Percentiles rank a stretch among this genome's conserved stretches.
Evolutionary conservation across 2,329 filamentous ascomycete genomes (phyloP).

Genomic region (Penicillium paneum): DNA sequence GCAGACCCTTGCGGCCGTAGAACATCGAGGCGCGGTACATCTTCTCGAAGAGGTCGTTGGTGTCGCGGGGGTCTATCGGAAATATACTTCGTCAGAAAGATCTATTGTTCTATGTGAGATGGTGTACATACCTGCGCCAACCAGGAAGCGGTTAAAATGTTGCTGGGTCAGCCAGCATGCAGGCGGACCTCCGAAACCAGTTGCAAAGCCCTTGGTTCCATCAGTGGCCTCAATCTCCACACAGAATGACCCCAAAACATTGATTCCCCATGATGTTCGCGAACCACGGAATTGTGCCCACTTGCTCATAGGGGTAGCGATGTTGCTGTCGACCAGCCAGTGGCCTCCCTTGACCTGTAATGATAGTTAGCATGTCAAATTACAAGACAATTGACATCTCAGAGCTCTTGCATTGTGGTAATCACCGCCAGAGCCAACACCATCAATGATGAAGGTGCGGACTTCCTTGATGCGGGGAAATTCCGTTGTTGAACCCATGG

Average conservation of each 20-base stretch:
- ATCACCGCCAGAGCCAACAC: constrained; percentile 48
- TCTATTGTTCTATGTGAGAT: not conserved
- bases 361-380: not conserved
- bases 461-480: constrained; percentile 48
- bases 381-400: not conserved
- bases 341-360: constrained; percentile 47
- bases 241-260: constrained; percentile 87
- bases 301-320: constrained; percentile 86
- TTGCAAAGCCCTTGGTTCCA: constrained; percentile 91
- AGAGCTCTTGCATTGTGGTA: constrained; percentile 75
- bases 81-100: not conserved
- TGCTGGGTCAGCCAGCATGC: constrained; percentile 92
- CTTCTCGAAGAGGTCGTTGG: constrained; percentile 88
- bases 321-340: constrained; percentile 88
- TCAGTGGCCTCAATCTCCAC: constrained; percentile 85
- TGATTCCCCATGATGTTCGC: constrained; percentile 91
- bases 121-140: constrained; percentile 62
- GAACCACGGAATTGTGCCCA: constrained; percentile 87
- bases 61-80: constrained; percentile 72
- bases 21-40: constrained; percentile 98
- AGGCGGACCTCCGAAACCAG: constrained; percentile 88
- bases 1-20: constrained; percentile 89
- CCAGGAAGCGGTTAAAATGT: constrained; percentile 88
- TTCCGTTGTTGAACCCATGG: constrained; percentile 30
- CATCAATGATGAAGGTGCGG: constrained; percentile 47